Evolutionary conservation across 2,329 filamentous ascomycete genomes (phyloP).

Genomic region (Samsoniella hepiali): DNA sequence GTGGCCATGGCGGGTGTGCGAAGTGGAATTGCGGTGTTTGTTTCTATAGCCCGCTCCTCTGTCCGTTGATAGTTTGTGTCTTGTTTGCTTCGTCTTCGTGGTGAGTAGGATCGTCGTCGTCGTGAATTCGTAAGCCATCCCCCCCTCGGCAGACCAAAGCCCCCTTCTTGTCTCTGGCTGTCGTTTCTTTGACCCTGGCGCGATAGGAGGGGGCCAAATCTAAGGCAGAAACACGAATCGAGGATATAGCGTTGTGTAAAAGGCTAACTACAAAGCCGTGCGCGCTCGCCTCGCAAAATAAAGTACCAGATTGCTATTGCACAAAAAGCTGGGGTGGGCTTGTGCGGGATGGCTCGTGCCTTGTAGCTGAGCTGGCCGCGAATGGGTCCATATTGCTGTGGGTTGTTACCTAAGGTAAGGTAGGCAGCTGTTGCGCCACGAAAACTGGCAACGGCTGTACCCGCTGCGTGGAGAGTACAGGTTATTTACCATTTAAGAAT

Average conservation of each 20-base stretch:
- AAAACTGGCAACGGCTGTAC: background rate
- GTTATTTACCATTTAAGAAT: too few species aligned
- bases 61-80: background rate
- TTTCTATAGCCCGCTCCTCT: background rate
- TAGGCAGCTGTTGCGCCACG: background rate
- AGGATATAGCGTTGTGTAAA: background rate
- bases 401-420: background rate
- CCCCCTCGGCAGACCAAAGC: background rate
- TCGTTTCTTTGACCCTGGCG: background rate
- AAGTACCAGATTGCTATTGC: background rate
- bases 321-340: slow-evolving; percentile 9
- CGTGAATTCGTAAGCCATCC: slow-evolving; percentile 9
- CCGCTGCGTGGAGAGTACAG: too few species aligned
- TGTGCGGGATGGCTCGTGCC: slow-evolving; percentile 8
- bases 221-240: background rate
- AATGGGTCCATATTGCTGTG: background rate
- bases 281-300: background rate
- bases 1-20: slow-evolving; percentile 41
- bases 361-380: slow-evolving; percentile 13
- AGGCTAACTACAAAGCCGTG: background rate
- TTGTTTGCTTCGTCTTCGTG: background rate
- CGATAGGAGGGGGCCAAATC: background rate
- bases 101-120: background rate
- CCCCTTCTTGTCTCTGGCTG: background rate
- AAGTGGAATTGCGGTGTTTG: background rate